Conservation (phyloP, 371 early-diverging fungal genomes). For the Rhizopus delemar region DNA sequence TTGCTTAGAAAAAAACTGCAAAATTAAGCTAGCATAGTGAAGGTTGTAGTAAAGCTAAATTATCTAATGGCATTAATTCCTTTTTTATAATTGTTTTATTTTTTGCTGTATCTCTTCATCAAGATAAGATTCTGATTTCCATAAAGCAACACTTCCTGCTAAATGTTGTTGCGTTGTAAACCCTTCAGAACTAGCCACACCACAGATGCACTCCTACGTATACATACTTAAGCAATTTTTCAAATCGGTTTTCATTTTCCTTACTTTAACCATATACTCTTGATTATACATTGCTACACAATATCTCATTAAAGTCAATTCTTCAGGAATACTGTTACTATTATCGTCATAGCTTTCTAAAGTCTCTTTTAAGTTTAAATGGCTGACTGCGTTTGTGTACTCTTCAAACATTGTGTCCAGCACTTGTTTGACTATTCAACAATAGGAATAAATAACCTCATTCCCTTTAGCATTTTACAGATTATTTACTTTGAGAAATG, state of each 20-base stretch:
- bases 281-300: conserved; percentile 35
- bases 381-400: conserved; percentile 4
- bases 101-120: conserved; percentile 25
- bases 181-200: conserved; percentile 21
- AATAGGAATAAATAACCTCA: background rate
- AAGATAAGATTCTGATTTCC: conserved; percentile 36
- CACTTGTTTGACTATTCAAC: conserved; percentile 16
- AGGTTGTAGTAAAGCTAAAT: too few species aligned
- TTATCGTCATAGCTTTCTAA: conserved; percentile 7
- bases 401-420: conserved; percentile 29
- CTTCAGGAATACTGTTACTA: conserved; percentile 9
- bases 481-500: conserved; percentile 15
- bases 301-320: conserved; percentile 12
- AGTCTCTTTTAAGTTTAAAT: conserved; percentile 13
- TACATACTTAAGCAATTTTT: background rate
- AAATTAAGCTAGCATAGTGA: too few species aligned
- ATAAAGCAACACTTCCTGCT: conserved; percentile 32
- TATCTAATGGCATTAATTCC: too few species aligned
- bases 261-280: conserved; percentile 36
- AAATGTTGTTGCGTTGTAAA: conserved; percentile 35
- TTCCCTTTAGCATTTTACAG: background rate
- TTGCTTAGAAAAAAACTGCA: too few species aligned
- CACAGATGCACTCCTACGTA: conserved; percentile 28
- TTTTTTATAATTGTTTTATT: conserved; percentile 16
- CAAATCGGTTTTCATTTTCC: background rate